phyloP scores from a whole-genome alignment of 202 grass and related monocot species.

The Alloteropsis angusta region DNA sequence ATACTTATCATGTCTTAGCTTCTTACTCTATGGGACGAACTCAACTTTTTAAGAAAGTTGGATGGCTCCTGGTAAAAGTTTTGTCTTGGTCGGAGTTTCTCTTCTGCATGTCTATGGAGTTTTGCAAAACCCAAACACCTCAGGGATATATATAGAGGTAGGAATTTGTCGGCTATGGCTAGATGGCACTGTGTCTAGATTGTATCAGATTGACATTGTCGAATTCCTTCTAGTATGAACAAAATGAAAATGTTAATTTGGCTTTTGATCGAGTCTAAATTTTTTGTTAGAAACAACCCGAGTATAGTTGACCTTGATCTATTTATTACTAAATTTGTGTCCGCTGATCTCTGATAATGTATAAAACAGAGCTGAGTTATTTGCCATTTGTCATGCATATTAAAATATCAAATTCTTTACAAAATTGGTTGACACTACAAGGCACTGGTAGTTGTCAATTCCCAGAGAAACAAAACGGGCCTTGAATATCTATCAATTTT shows the following conservation, averaged over 20 bases:
- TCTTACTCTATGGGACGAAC: background rate
- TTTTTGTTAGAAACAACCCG: background rate
- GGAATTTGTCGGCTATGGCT: too few relatives aligned
- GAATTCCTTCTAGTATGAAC: background rate
- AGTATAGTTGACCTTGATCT: background rate
- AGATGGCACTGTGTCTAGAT: background rate
- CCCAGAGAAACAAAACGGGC: background rate
- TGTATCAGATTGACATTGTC: background rate
- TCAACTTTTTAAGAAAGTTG: background rate
- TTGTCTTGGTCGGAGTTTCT: too few relatives aligned
- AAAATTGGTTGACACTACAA: background rate
- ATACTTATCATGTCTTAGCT: background rate
- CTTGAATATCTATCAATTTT: background rate
- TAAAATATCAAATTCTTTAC: background rate
- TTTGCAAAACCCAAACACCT: too few relatives aligned
- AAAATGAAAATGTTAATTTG: background rate
- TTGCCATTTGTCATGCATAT: background rate
- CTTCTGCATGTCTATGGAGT: too few relatives aligned
- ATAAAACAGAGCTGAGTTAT: background rate
- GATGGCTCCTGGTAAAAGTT: background rate
- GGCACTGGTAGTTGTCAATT: background rate
- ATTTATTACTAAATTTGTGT: background rate
- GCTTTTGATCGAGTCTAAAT: constrained; percentile 1
- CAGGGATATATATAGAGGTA: too few relatives aligned
- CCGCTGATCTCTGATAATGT: background rate